Evolutionary conservation across 139 green algal species (phyloP).

Genomic region (Monoraphidium neglectum): DNA sequence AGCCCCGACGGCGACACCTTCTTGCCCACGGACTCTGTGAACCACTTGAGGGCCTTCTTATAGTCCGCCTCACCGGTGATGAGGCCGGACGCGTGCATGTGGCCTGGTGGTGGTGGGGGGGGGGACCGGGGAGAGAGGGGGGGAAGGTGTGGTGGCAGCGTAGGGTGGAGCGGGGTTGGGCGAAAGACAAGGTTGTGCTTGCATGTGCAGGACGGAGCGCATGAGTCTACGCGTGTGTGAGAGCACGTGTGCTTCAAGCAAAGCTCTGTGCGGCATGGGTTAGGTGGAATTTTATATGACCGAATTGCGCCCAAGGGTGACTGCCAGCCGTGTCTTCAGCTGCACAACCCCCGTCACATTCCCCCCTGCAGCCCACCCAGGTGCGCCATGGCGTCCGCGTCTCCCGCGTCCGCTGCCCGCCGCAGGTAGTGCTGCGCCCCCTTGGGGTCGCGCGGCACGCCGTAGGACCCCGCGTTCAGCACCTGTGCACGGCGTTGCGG

Average conservation of each 20-base stretch:
- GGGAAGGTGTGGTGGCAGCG: too few species aligned
- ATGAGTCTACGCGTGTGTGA: too few species aligned
- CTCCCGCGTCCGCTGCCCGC: constrained; percentile 66
- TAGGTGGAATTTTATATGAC: too few species aligned
- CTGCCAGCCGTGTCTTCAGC: background rate
- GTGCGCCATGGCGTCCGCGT: constrained; percentile 82
- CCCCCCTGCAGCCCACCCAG: constrained; percentile 43
- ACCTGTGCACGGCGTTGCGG: too few species aligned
- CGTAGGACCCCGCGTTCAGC: constrained; percentile 74
- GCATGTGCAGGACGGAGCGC: too few species aligned
- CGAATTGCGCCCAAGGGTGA: background rate
- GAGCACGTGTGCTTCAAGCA: too few species aligned
- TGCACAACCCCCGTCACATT: background rate
- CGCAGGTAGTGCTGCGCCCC: constrained; percentile 68
- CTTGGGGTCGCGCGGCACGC: constrained; percentile 59
- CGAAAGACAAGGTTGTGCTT: too few species aligned
- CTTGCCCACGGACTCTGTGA: constrained; percentile 26
- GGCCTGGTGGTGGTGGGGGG: too few species aligned
- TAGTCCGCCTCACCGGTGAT: constrained; percentile 3
- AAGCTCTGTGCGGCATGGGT: too few species aligned
- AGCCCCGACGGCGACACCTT: constrained; percentile 52
- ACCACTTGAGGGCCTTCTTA: constrained; percentile 38
- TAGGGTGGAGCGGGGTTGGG: too few species aligned
- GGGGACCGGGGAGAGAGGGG: too few species aligned
- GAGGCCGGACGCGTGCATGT: too few species aligned